Evolutionary conservation across 257 asterid genomes (phyloP).

Genomic region (Solanum chilense): DNA sequence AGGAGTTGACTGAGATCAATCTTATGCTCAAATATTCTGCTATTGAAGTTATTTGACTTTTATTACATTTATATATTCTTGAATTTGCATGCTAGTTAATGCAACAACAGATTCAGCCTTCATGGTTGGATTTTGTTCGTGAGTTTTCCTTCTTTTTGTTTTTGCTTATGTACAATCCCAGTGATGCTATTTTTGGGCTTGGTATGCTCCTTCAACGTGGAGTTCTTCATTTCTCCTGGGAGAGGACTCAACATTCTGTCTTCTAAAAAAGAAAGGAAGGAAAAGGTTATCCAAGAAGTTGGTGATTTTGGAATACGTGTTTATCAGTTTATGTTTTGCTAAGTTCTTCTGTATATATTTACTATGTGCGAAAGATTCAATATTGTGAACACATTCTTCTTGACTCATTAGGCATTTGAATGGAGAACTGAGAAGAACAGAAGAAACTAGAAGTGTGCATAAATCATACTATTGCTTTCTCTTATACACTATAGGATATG

Average conservation of each 20-base stretch:
- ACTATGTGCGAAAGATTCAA: background rate
- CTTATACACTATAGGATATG: background rate
- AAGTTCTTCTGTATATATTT: background rate
- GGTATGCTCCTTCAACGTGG: background rate
- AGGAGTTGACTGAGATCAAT: constrained; percentile 16
- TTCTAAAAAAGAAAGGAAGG: background rate
- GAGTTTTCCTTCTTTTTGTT: background rate
- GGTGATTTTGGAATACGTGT: background rate
- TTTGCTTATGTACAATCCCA: background rate
- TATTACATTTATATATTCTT: background rate
- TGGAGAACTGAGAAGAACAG: background rate
- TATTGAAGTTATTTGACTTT: background rate
- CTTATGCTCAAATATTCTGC: background rate
- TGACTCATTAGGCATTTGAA: background rate
- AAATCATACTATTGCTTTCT: background rate
- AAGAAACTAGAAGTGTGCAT: background rate
- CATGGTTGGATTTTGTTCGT: background rate
- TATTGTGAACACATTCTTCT: background rate
- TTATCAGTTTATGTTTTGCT: background rate
- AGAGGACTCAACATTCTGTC: background rate
- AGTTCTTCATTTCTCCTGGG: background rate
- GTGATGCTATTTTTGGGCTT: background rate
- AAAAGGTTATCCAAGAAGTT: background rate
- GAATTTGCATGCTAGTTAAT: background rate
- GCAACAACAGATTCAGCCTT: background rate